Percentiles rank a stretch among this genome's conserved stretches.
Evolutionary conservation across 495 filamentous ascomycete species (phyloP).

Genomic region (Hypoxylon fragiforme): DNA sequence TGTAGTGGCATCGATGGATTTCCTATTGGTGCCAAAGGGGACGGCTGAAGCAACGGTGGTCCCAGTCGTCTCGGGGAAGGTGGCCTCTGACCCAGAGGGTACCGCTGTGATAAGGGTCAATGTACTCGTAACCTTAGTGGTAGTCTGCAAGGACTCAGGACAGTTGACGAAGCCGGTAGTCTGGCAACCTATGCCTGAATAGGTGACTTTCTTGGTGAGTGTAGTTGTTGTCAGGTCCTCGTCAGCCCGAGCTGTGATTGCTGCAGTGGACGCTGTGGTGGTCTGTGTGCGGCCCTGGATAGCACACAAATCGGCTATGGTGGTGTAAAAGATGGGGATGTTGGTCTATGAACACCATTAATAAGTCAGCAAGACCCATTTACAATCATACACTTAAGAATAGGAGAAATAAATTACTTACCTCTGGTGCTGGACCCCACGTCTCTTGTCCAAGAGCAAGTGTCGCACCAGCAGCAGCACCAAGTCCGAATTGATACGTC

Average conservation of each 20-base stretch:
- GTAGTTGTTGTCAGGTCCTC: conserved; percentile 42
- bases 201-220: conserved; percentile 37
- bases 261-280: conserved; percentile 30
- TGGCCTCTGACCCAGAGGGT: conserved; percentile 40
- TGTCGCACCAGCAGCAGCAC: conserved; percentile 56
- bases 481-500: conserved; percentile 53
- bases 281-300: conserved; percentile 19
- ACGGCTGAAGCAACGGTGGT: conserved; percentile 38
- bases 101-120: conserved; percentile 44
- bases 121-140: conserved; percentile 37
- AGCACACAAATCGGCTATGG: conserved; percentile 51
- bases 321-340: conserved; percentile 58
- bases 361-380: conserved; percentile 2
- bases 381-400: no score
- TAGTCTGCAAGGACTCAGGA: conserved; percentile 49
- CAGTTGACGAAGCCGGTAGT: conserved; percentile 50
- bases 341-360: conserved; percentile 38
- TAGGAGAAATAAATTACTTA: conserved; percentile 2
- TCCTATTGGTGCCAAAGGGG: conserved; percentile 44
- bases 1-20: conserved; percentile 40
- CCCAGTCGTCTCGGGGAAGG: conserved; percentile 41
- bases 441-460: conserved; percentile 45
- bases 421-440: conserved; percentile 52
- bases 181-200: conserved; percentile 45
- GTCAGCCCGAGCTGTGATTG: conserved; percentile 34